Conservation (phyloP, 352 stramenopile species). For the Phytophthora niederhauseri region DNA sequence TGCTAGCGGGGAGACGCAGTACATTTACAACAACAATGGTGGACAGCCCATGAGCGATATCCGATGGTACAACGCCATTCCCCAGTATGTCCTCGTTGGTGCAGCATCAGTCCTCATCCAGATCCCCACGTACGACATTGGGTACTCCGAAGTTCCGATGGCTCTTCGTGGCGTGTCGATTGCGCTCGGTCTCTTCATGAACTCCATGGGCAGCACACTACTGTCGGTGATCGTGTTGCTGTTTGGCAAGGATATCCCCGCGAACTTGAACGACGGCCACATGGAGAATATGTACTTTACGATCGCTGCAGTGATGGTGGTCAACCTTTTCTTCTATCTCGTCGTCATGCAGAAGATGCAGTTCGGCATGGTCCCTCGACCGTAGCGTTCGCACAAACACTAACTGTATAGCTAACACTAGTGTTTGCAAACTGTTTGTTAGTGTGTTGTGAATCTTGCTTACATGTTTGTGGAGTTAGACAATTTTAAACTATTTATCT, state of each 20-base stretch:
- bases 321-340: slow-evolving; percentile 40
- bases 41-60: slow-evolving; percentile 23
- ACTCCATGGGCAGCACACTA: slow-evolving; percentile 22
- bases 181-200: slow-evolving; percentile 23
- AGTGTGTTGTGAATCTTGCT: no score
- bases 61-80: slow-evolving; percentile 23
- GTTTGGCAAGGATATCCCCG: slow-evolving; percentile 22
- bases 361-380: no score
- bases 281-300: slow-evolving; percentile 53
- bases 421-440: no score
- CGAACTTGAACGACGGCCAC: slow-evolving; percentile 58
- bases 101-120: slow-evolving; percentile 20
- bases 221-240: slow-evolving; percentile 22
- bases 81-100: slow-evolving; percentile 16
- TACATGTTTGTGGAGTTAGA: no score
- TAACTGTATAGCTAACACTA: no score
- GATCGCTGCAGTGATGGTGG: slow-evolving; percentile 32
- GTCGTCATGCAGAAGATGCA: slow-evolving; percentile 44
- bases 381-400: no score
- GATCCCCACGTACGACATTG: slow-evolving; percentile 21
- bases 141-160: slow-evolving; percentile 21
- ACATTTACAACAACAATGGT: slow-evolving; percentile 23
- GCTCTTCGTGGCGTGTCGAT: slow-evolving; percentile 17
- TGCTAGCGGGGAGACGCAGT: slow-evolving; percentile 18
- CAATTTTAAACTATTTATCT: no score